A percentile compares a stretch with the other conserved stretches of the same genome.
Conservation (phyloP, 768 basidiomycete genomes). For the Tremella mesenterica region DNA sequence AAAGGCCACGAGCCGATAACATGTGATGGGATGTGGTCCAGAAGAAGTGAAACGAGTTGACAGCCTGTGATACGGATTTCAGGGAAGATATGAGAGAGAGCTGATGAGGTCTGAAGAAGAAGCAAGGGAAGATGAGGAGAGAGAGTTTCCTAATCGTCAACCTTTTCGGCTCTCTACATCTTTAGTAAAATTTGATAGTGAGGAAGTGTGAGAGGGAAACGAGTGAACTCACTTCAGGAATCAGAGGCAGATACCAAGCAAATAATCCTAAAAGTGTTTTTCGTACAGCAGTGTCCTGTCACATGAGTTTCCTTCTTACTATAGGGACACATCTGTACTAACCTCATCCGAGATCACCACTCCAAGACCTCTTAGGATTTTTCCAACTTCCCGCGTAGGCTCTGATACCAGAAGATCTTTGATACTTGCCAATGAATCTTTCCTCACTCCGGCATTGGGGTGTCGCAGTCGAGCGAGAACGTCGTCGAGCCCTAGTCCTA, state of each 20-base stretch:
- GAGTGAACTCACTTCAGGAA: slow-evolving; percentile 51
- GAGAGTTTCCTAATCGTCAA: slow-evolving; percentile 54
- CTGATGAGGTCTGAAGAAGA: slow-evolving; percentile 77
- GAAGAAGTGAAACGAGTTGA: slow-evolving; percentile 64
- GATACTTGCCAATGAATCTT: slow-evolving; percentile 51
- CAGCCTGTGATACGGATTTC: slow-evolving; percentile 87
- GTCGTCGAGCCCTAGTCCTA: slow-evolving; percentile 67
- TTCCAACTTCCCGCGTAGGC: slow-evolving; percentile 30
- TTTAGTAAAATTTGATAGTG: too few relatives aligned
- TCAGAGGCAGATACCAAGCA: slow-evolving; percentile 60
- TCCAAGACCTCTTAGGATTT: slow-evolving; percentile 35
- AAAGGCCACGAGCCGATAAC: slow-evolving; percentile 64
- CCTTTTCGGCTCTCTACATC: too few relatives aligned
- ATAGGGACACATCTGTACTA: too few relatives aligned
- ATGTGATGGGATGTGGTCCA: slow-evolving; percentile 60
- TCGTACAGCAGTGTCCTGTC: slow-evolving; percentile 69
- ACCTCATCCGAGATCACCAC: slow-evolving; percentile 78
- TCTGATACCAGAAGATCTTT: slow-evolving; percentile 28
- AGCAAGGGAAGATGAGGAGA: slow-evolving; percentile 65
- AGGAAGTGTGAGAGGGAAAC: background rate
- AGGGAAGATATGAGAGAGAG: slow-evolving; percentile 89
- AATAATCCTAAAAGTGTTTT: slow-evolving; percentile 63
- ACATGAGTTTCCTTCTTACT: too few relatives aligned
- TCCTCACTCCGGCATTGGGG: slow-evolving; percentile 66
- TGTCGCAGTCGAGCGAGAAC: slow-evolving; percentile 72